Base-by-base conservation (phyloP, 78 protist genomes). In the Pigoraptor vietnamica region DNA sequence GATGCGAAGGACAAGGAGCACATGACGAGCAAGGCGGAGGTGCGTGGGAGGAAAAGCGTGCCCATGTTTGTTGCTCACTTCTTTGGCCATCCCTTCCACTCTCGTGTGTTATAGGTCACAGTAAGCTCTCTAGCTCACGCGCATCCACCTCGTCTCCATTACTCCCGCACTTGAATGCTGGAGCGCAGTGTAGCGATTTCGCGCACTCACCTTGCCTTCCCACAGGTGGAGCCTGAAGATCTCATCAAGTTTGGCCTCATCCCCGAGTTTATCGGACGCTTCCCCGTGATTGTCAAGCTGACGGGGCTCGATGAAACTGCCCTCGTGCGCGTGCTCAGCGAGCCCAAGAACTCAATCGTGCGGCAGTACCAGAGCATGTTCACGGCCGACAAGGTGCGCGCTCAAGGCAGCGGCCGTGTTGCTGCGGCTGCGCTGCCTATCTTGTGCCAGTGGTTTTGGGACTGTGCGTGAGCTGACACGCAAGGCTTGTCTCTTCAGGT, bases 191-290 rank as follows among this genome's bases (percentile, higher is more conserved):
- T n/a, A n/a, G n/a, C n/a, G n/a, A n/a, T n/a, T n/a, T n/a, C n/a
- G n/a, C n/a, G n/a, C n/a, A n/a, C n/a, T n/a, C n/a, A n/a, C n/a
- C n/a, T n/a, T n/a, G n/a, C n/a, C n/a, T n/a, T n/a, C n/a, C n/a
- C n/a, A n/a, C 67, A 88, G 89, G 91, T 55, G 34, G 25, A 37
- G 39, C 38, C 91, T 19, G 90, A 48, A n/a, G 95, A 93, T 67
- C 88, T 93, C 40, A 82, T 91, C 91, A 56, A 84, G 36, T 94
- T 84, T 88, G 96, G 96, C 40, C 40, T 94, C 38, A 67, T 94
- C 23, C 96, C 96, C 34, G 96, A 94, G 87, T 83, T 94, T 33
- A 55, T 94, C 14, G 96, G 96, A 32, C 93, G 96, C 6, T 83
- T 92, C 37, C 96, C 96, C 0, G 81, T 92, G 32, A 0, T 48